These are phyloP conservation scores for Termitomyces sp. DNA, from an alignment of 768 basidiomycete species.

Conservation along the genomic window DNA sequence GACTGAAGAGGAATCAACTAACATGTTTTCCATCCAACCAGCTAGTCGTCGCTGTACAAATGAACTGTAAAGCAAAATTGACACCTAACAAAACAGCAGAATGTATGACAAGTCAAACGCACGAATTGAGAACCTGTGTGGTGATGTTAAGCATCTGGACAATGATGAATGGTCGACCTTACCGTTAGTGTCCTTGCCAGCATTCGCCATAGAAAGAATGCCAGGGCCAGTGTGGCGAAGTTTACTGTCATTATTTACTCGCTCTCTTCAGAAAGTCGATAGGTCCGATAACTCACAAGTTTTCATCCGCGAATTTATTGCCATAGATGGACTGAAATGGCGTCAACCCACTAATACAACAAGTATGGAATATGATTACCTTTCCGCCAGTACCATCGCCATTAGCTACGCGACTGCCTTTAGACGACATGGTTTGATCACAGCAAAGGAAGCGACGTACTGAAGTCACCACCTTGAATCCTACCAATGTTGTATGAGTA, in stretches of 20 bases:
- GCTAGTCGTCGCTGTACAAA: constrained; percentile 79
- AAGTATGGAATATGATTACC: constrained; percentile 31
- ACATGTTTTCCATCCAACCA: constrained; percentile 94
- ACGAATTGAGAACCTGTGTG: constrained; percentile 81
- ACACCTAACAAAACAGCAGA: background rate
- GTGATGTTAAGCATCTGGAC: constrained; percentile 2
- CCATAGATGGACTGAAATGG: constrained; percentile 80
- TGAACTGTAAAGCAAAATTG: constrained; percentile 59
- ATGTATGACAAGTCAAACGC: constrained; percentile 20
- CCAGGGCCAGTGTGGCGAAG: constrained; percentile 90
- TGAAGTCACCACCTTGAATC: constrained; percentile 99
- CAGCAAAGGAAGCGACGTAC: constrained; percentile 40
- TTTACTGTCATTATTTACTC: constrained; percentile 53
- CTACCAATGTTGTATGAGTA: constrained; percentile 27
- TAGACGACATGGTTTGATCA: constrained; percentile 4
- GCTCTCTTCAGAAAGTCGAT: background rate
- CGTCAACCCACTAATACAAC: background rate
- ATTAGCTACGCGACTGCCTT: constrained; percentile 41
- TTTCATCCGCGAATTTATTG: constrained; percentile 89
- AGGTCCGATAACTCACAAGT: constrained; percentile 60
- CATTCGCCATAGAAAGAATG: constrained; percentile 91
- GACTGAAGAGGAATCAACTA: constrained; percentile 16
- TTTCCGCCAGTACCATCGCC: constrained; percentile 92
- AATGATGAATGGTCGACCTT: constrained; percentile 8
- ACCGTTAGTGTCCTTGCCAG: constrained; percentile 92